Percentiles rank a stretch among this genome's conserved stretches.
These are phyloP conservation scores for Erodium maritimum DNA, from an alignment of 345 rosid species.

Conservation along the genomic window DNA sequence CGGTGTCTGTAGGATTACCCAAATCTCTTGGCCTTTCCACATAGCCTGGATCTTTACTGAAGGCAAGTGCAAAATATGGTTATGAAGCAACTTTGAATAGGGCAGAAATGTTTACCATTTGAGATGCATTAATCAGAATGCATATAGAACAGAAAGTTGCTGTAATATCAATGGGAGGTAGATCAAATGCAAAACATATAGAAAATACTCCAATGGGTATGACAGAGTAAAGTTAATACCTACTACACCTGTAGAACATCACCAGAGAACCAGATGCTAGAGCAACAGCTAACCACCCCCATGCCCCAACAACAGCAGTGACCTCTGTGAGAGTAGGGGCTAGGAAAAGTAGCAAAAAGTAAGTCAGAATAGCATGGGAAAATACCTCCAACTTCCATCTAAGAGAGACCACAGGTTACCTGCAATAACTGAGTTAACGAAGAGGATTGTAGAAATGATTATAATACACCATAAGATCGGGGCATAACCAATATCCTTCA, in stretches of 20 bases:
- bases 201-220: background rate
- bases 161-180: background rate
- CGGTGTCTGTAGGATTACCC: constrained; percentile 28
- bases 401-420: constrained; percentile 10
- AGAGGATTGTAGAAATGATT: constrained; percentile 40
- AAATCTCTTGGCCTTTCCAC: constrained; percentile 37
- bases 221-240: constrained; percentile 37
- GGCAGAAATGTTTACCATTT: background rate
- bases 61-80: constrained; percentile 15
- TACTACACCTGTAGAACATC: constrained; percentile 57
- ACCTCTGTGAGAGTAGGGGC: constrained; percentile 73
- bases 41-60: constrained; percentile 87
- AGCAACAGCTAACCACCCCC: constrained; percentile 73
- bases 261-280: constrained; percentile 45
- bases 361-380: background rate
- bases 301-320: constrained; percentile 74
- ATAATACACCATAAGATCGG: constrained; percentile 50
- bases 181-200: background rate
- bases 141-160: background rate
- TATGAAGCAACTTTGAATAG: background rate
- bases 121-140: background rate
- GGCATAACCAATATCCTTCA: constrained; percentile 55
- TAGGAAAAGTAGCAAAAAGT: constrained; percentile 21
- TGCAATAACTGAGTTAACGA: constrained; percentile 68
- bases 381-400: background rate